Percentiles rank a stretch among this genome's conserved stretches.
Conservation (phyloP, 1,284 basidiomycete species). For the Tylopilus orsonianus region DNA sequence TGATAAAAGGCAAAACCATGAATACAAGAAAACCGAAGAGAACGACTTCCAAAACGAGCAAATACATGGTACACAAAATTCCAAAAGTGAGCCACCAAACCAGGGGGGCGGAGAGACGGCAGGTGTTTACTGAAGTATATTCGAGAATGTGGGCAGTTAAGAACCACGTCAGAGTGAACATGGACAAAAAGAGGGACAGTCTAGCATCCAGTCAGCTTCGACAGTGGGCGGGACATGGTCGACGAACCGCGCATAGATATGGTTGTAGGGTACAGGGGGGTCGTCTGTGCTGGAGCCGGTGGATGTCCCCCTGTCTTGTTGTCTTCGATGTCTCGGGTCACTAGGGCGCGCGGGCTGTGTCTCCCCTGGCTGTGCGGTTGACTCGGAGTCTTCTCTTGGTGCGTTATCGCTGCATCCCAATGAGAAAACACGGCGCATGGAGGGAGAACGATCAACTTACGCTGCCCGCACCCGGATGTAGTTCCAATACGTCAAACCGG, state of each 20-base stretch:
- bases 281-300: constrained; percentile 24
- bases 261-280: constrained; percentile 32
- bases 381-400: constrained; percentile 31
- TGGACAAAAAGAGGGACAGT: constrained; percentile 60
- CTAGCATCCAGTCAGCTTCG: constrained; percentile 34
- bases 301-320: constrained; percentile 25
- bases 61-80: constrained; percentile 75
- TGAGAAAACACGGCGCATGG: constrained; percentile 10
- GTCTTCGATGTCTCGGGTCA: constrained; percentile 27
- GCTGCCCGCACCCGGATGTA: constrained; percentile 49
- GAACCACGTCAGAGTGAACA: constrained; percentile 77
- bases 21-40: constrained; percentile 72
- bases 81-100: constrained; percentile 82
- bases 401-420: constrained; percentile 23
- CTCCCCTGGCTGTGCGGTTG: constrained; percentile 20
- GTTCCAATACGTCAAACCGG: constrained; percentile 58
- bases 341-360: constrained; percentile 13
- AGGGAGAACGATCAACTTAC: constrained; percentile 31
- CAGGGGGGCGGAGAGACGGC: constrained; percentile 68
- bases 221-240: not conserved
- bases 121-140: constrained; percentile 70
- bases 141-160: constrained; percentile 73
- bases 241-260: constrained; percentile 42
- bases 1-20: constrained; percentile 71
- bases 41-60: constrained; percentile 71